A percentile compares a stretch with the other conserved stretches of the same genome.
These are phyloP conservation scores for Psilocybe azurescens DNA, from an alignment of 768 basidiomycete species.

Conservation along the genomic window DNA sequence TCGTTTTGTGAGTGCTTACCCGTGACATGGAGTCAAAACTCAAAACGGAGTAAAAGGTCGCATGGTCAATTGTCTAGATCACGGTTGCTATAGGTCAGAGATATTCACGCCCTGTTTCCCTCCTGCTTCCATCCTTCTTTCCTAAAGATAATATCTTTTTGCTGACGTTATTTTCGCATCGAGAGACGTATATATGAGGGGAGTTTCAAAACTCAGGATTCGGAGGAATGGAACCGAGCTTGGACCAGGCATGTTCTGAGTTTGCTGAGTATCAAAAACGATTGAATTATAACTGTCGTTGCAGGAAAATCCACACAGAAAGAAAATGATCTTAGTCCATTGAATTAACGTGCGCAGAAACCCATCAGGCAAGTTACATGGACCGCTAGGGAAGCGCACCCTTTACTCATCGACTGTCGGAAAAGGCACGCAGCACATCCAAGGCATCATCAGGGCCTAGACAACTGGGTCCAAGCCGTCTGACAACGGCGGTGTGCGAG, in stretches of 20 bases:
- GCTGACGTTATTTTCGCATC: background rate
- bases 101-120: background rate
- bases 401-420: background rate
- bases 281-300: background rate
- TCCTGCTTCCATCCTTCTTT: too few relatives aligned
- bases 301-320: background rate
- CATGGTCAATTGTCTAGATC: background rate
- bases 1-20: too few relatives aligned
- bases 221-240: background rate
- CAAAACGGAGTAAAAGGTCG: constrained; percentile 16
- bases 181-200: background rate
- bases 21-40: too few relatives aligned
- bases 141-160: too few relatives aligned
- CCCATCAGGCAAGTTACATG: constrained; percentile 4
- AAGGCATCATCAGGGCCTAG: background rate
- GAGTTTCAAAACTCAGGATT: background rate
- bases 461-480: background rate
- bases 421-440: constrained; percentile 1
- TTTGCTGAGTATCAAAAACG: constrained; percentile 6
- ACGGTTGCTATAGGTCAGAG: background rate
- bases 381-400: constrained; percentile 6
- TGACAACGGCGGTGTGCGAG: background rate
- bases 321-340: background rate
- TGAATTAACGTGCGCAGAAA: background rate
- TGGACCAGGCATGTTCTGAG: background rate